Conservation (phyloP, 2,329 filamentous ascomycete species). For the Ophiocordyceps australis region DNA sequence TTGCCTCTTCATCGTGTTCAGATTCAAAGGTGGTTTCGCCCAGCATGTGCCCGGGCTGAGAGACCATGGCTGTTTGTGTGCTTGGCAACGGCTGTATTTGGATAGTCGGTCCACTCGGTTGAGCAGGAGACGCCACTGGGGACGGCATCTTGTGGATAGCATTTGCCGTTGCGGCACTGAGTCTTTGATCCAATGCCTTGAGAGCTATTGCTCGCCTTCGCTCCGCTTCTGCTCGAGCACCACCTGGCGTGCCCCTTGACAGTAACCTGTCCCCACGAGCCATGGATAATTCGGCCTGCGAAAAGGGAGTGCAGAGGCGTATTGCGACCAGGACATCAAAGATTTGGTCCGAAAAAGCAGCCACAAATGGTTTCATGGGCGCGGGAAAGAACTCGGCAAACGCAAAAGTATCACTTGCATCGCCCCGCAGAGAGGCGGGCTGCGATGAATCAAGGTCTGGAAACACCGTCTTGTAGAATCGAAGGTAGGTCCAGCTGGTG, state of each 20-base stretch:
- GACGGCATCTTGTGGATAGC: conserved; percentile 11
- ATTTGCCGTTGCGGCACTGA: conserved; percentile 61
- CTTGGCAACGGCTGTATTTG: conserved; percentile 36
- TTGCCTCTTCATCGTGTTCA: conserved; percentile 30
- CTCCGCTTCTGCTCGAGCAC: conserved; percentile 81
- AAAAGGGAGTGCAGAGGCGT: conserved; percentile 71
- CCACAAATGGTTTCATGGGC: conserved; percentile 59
- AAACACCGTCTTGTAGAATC: conserved; percentile 74
- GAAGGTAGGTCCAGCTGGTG: conserved; percentile 84
- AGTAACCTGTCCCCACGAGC: conserved; percentile 44
- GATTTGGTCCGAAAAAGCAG: conserved; percentile 52
- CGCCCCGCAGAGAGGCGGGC: conserved; percentile 52
- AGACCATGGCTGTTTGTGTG: conserved; percentile 39
- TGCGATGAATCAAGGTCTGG: conserved; percentile 49
- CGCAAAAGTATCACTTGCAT: conserved; percentile 90
- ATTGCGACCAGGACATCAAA: conserved; percentile 60
- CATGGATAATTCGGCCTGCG: conserved; percentile 58
- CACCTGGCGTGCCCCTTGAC: conserved; percentile 39
- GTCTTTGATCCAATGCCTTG: conserved; percentile 77
- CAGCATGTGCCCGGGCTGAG: conserved; percentile 34
- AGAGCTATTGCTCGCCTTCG: conserved; percentile 74
- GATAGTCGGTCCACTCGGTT: conserved; percentile 33
- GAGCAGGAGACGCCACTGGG: conserved; percentile 15
- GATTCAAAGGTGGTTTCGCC: conserved; percentile 55
- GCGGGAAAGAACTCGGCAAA: conserved; percentile 93